Base-by-base conservation (phyloP, 306 rosid genomes). In the Sesbania bispinosa region DNA sequence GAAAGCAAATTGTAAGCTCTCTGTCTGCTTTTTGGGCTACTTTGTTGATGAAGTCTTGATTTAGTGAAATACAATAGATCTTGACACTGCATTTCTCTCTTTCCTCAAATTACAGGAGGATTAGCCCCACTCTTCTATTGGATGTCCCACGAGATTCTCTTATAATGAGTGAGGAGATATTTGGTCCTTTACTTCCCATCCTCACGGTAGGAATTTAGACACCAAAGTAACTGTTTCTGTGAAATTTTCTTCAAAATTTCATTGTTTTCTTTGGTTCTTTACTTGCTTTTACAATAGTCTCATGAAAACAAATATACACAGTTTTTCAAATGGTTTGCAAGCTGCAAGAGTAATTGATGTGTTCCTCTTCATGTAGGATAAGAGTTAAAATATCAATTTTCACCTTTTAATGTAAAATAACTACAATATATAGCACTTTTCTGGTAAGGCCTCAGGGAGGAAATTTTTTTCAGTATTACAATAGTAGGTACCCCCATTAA, bases 161-260 rank as follows among this genome's bases (percentile, higher is more conserved):
- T 74, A 82, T 95, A 57, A 91, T 95, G 99, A 74, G 11, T 23
- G 99, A 95, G 60, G 99, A 95, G 80, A 95, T 95, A 61, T 95
- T 95, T 66, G 99, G 99, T 75, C 99, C 99, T 20, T 81, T 95
- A 75, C 96, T 95, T 81, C 97, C 99, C 73, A 91, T 95, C 80
- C 2, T 91, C 76, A 88, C 88, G 81, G 99, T 94, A 86, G 36
- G 89, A 80, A 59, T 60, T 52, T 53, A 60, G 55, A 69, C 35
- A 8, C 21, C 38, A 54, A 15, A 21, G 16, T 33, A 54, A 39
- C 69, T 46, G 24, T 35, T 69, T 10, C 5, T 35, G 33, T 46
- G 59, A 47, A 11, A 51, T 76, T 26, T 35, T 19, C 4, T 26
- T 39, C 23, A 36, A 5, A 52, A 29, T 23, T 27, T 11, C 18